Conservation (phyloP, 202 grass and related monocot genomes). For the Carex arenaria region DNA sequence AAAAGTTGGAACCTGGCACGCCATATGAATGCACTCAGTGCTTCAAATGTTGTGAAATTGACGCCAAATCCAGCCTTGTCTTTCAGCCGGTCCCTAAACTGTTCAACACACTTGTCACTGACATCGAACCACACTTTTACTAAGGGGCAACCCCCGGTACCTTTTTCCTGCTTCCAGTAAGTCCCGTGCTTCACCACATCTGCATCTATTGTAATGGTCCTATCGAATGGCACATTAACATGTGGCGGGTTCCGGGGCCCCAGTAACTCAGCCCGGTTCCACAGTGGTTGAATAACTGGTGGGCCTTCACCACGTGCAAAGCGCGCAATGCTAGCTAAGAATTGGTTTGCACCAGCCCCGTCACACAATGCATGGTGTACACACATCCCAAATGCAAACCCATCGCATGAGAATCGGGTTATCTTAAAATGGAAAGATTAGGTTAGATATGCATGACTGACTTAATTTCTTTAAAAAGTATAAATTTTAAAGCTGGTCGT, state of each 20-base stretch:
- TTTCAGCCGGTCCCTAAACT: slow-evolving; percentile 30
- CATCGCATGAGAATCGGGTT: slow-evolving; percentile 56
- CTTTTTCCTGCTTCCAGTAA: slow-evolving; percentile 18
- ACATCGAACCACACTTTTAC: slow-evolving; percentile 53
- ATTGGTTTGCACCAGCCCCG: slow-evolving; percentile 53
- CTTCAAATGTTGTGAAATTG: slow-evolving; percentile 63
- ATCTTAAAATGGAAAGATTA: slow-evolving; percentile 4
- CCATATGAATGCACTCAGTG: slow-evolving; percentile 70
- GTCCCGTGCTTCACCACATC: slow-evolving; percentile 22
- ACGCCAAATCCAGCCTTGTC: slow-evolving; percentile 32
- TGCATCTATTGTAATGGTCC: slow-evolving; percentile 31
- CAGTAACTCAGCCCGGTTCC: slow-evolving; percentile 43
- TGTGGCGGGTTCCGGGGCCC: slow-evolving; percentile 36
- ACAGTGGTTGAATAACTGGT: slow-evolving; percentile 21
- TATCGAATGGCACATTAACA: slow-evolving; percentile 26
- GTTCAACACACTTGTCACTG: slow-evolving; percentile 42
- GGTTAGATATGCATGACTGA: neutral
- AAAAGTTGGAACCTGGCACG: slow-evolving; percentile 41
- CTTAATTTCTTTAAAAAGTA: neutral
- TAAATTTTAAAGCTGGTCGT: neutral
- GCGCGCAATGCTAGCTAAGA: slow-evolving; percentile 40
- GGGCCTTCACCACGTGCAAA: slow-evolving; percentile 22
- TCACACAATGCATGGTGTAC: slow-evolving; percentile 66
- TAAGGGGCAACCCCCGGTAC: neutral
- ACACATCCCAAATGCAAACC: slow-evolving; percentile 69